Percentiles rank a stretch among this genome's conserved stretches.
Evolutionary conservation across 2,329 filamentous ascomycete genomes (phyloP).

Genomic region (Penicillium sp.): DNA sequence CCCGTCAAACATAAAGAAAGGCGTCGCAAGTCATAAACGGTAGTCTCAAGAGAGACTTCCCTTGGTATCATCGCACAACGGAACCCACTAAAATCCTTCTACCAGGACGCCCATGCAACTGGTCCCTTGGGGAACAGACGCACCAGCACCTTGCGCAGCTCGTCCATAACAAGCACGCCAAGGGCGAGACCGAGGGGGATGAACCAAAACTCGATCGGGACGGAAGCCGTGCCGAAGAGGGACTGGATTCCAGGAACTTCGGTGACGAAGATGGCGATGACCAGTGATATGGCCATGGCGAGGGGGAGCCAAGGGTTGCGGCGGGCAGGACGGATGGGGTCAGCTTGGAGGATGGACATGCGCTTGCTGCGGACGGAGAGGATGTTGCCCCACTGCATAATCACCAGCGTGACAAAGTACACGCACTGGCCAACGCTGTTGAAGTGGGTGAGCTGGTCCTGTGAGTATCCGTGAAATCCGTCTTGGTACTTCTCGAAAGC

Average conservation of each 20-base stretch:
- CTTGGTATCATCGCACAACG: background rate
- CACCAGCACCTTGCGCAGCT: conserved; percentile 53
- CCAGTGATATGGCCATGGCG: conserved; percentile 48
- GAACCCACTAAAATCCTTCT: background rate
- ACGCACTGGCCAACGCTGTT: conserved; percentile 53
- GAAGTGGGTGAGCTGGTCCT: conserved; percentile 48
- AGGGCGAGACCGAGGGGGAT: conserved; percentile 53
- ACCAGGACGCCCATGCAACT: conserved; percentile 54
- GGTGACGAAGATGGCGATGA: conserved; percentile 55
- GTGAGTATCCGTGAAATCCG: conserved; percentile 52
- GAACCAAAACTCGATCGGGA: conserved; percentile 55
- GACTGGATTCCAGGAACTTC: conserved; percentile 52
- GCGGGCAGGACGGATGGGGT: conserved; percentile 48
- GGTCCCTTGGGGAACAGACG: conserved; percentile 46
- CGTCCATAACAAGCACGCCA: conserved; percentile 53
- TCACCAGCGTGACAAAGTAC: conserved; percentile 56
- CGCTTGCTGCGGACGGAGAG: conserved; percentile 53
- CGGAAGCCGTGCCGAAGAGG: conserved; percentile 50
- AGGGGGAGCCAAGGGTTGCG: conserved; percentile 53
- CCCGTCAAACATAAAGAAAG: background rate
- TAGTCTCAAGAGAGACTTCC: background rate
- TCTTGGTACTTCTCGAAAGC: conserved; percentile 50
- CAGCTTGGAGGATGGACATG: conserved; percentile 53
- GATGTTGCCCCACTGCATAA: conserved; percentile 57
- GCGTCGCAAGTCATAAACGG: background rate